Percentiles rank a stretch among this genome's conserved stretches.
Conservation (phyloP, 2,329 filamentous ascomycete species). For the Hymenoscyphus infarciens region DNA sequence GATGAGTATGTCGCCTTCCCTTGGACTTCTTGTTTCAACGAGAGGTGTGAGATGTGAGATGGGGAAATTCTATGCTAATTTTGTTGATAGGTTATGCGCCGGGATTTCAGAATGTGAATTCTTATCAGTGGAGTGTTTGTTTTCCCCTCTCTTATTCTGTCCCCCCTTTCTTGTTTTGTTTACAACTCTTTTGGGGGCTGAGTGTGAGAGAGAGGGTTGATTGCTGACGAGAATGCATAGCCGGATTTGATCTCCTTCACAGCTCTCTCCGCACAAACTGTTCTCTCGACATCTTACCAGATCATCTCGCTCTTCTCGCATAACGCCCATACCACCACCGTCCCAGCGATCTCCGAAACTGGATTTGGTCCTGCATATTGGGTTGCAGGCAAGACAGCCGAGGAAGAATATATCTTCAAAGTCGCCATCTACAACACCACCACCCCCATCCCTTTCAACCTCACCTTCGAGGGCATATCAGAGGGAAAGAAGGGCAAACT, state of each 20-base stretch:
- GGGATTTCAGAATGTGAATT: constrained; percentile 31
- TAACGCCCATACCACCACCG: constrained; percentile 44
- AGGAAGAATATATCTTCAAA: constrained; percentile 46
- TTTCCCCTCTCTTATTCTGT: neutral
- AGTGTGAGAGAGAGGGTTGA: no score
- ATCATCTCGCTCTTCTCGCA: constrained; percentile 48
- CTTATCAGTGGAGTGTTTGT: constrained; percentile 31
- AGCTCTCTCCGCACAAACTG: constrained; percentile 44
- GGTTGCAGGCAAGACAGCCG: constrained; percentile 44
- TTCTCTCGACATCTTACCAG: constrained; percentile 48
- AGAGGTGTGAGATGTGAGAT: no score
- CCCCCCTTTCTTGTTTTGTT: neutral
- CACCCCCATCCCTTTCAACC: constrained; percentile 42
- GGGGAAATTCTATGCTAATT: no score
- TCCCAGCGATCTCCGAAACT: constrained; percentile 40
- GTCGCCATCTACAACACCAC: constrained; percentile 52
- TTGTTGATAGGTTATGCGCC: no score
- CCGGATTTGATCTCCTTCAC: constrained; percentile 33
- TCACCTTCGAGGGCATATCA: constrained; percentile 43
- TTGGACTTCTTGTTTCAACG: no score
- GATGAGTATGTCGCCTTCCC: no score
- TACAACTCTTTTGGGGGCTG: no score
- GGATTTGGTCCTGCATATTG: constrained; percentile 46
- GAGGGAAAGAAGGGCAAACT: constrained; percentile 41
- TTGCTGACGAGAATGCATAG: constrained; percentile 15